A percentile compares a stretch with the other conserved stretches of the same genome.
Conservation (phyloP, 2,329 filamentous ascomycete species). For the Penicillium decumbens region DNA sequence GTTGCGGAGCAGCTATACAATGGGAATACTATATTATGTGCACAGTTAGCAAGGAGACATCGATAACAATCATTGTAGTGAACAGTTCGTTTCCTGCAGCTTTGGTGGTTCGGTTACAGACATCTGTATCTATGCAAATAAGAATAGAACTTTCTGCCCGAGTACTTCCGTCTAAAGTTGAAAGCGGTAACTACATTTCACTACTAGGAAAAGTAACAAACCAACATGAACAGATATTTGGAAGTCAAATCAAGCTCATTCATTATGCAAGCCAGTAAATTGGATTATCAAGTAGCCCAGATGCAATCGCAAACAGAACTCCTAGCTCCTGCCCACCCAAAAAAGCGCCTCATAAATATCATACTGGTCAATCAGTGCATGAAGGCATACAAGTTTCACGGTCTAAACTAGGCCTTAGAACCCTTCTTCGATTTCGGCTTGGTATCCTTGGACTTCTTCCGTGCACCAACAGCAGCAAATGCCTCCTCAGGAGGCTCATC, state of each 20-base stretch:
- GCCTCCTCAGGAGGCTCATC: conserved; percentile 62
- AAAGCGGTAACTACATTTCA: neutral
- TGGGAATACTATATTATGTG: neutral
- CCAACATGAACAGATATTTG: neutral
- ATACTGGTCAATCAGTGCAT: neutral
- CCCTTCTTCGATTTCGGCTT: conserved; percentile 30
- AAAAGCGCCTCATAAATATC: conserved; percentile 4
- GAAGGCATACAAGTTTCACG: neutral
- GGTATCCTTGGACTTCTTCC: conserved; percentile 40
- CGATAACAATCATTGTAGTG: neutral
- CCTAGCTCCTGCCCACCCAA: conserved; percentile 6
- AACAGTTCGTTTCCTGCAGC: neutral
- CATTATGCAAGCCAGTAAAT: neutral
- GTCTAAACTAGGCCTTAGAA: conserved; percentile 17
- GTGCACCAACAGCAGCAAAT: conserved; percentile 44
- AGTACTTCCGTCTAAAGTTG: neutral
- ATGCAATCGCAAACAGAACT: conserved; percentile 7
- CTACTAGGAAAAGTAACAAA: neutral
- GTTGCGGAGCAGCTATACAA: neutral
- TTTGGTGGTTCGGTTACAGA: neutral
- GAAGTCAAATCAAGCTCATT: neutral
- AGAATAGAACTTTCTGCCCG: no score
- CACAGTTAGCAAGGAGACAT: neutral
- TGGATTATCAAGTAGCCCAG: neutral
- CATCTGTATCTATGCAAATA: neutral